Evolutionary conservation across 106 monocot genomes (phyloP).

Genomic region (Apostasia shenzhenica): DNA sequence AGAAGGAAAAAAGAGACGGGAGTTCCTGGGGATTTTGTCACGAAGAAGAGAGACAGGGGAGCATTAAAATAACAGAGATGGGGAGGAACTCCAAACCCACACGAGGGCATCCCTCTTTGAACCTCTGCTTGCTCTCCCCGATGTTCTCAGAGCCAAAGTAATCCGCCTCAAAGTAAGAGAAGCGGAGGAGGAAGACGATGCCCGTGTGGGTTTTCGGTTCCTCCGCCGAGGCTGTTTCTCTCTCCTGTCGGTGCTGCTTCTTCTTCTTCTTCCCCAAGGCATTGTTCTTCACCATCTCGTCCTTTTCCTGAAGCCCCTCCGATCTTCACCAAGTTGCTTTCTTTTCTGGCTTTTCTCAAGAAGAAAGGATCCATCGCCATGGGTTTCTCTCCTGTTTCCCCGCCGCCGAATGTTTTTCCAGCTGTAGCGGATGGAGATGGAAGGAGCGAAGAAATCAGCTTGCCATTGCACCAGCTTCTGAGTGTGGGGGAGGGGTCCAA

Average conservation of each 20-base stretch:
- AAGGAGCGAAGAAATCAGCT: background rate
- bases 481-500: background rate
- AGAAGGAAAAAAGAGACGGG: background rate
- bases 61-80: background rate
- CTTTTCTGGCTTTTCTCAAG: background rate
- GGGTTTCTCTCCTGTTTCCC: background rate
- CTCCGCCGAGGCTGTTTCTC: too few relatives aligned
- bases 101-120: slow-evolving; percentile 3
- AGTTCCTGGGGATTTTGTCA: background rate
- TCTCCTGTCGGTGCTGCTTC: background rate
- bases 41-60: slow-evolving; percentile 4
- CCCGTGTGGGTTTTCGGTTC: too few relatives aligned
- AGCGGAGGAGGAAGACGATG: background rate
- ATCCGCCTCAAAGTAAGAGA: too few relatives aligned
- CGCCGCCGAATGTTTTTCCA: background rate
- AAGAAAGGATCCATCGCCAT: background rate
- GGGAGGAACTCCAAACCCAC: slow-evolving; percentile 5
- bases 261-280: background rate
- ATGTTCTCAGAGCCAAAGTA: background rate
- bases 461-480: too few relatives aligned
- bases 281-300: background rate
- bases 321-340: background rate
- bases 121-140: background rate
- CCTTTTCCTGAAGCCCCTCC: too few relatives aligned
- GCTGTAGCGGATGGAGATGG: background rate